Percentiles rank a stretch among this genome's conserved stretches.
These are phyloP conservation scores for Monosporascus cannonballus DNA, from an alignment of 2,329 filamentous ascomycete species.

Conservation along the genomic window DNA sequence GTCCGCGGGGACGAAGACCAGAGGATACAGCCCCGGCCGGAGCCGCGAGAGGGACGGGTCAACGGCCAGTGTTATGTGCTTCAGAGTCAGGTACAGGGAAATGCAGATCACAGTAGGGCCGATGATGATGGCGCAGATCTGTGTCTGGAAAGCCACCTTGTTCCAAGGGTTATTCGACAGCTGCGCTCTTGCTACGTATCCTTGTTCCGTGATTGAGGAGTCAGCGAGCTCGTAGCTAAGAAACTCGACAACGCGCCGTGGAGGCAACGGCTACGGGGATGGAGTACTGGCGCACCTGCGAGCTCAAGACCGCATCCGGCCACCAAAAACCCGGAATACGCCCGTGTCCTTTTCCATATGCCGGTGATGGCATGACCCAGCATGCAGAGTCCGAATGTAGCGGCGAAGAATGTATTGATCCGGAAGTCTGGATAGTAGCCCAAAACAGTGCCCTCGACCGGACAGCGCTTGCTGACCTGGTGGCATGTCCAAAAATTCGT, in stretches of 20 bases:
- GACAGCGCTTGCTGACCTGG: slow-evolving; percentile 37
- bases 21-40: slow-evolving; percentile 45
- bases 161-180: slow-evolving; percentile 51
- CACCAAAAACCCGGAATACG: slow-evolving; percentile 43
- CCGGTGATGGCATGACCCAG: slow-evolving; percentile 37
- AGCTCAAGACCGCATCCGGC: slow-evolving; percentile 46
- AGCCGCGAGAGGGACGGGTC: slow-evolving; percentile 45
- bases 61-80: slow-evolving; percentile 48
- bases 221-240: background rate
- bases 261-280: background rate
- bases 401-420: slow-evolving; percentile 48
- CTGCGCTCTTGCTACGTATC: slow-evolving; percentile 46
- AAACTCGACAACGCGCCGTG: background rate
- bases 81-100: slow-evolving; percentile 58
- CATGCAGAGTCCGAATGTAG: slow-evolving; percentile 40
- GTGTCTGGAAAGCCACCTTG: slow-evolving; percentile 47
- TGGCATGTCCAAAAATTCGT: slow-evolving; percentile 23
- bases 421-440: slow-evolving; percentile 53
- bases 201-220: slow-evolving; percentile 21
- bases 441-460: slow-evolving; percentile 45
- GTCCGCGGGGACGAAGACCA: slow-evolving; percentile 54
- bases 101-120: slow-evolving; percentile 56
- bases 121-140: slow-evolving; percentile 54
- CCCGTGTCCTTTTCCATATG: slow-evolving; percentile 48
- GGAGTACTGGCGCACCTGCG: slow-evolving; percentile 32